Evolutionary conservation across 2,329 filamentous ascomycete genomes (phyloP), one percentile per base, ranked within the genome.

Genomic region (Mycocentrospora acerina): DNA sequence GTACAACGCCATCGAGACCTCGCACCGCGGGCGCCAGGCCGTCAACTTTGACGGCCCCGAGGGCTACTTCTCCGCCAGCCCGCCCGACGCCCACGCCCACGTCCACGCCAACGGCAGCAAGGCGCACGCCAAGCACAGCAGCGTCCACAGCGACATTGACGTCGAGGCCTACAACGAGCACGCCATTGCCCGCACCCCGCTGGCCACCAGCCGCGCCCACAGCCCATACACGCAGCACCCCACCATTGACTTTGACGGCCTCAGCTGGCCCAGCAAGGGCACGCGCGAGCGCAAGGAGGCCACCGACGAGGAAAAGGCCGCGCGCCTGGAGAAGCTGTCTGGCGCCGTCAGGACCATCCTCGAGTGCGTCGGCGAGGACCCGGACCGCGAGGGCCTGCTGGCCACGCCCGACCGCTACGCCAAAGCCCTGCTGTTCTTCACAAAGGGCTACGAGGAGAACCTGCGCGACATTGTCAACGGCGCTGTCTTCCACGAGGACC

Each of bases 401-500:
- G 75, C 77, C 33, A 84, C 81, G 0, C 93, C 93, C 0, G 82
- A 86, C 59, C 80, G 93, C 46, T 98, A 97, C 67, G 91, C 93
- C 31, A 93, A 95, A 70, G 93, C 93, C 11, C 83, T 98, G 80
- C 81, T 97, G 48, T 94, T 86, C 74, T 90, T 98, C 69, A 98
- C 93, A 5, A 90, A 94, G 67, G 93, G 93, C 29, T 98, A 98
- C 66, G 90, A 97, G 72, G 84, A 95, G 73, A 96, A 96, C 60
- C 81, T 96, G 37, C 78, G 83, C 46, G 88, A 95, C 63, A 86
- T 97, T 51, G 88, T 97, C 46, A 97, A 97, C 66, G 81, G 85
- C 39, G 93, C 93, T 13, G 87, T 97, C 37, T 98, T 98, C 71
- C 86, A 95, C 59, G 93, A 97, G 67, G 89, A 91, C 47, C 91